Percentiles rank a stretch among this genome's conserved stretches.
phyloP scores from a whole-genome alignment of 2,329 filamentous ascomycete genomes.

The Trichophyton schoenleinii region DNA sequence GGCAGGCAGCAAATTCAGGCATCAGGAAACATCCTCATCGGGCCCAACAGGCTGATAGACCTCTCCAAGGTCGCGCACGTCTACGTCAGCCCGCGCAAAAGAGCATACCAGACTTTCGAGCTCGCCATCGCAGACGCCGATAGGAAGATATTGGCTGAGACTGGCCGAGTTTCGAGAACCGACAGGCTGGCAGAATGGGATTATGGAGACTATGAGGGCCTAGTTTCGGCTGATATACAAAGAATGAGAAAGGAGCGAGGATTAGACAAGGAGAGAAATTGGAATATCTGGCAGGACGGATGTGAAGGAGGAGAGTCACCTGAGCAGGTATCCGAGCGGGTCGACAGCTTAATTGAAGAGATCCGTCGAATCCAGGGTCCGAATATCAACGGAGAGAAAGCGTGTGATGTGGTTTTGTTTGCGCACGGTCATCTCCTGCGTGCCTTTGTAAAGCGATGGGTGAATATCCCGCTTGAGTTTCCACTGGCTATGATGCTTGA shows the following conservation, averaged over 20 bases:
- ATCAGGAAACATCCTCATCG: slow-evolving; percentile 38
- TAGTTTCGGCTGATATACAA: slow-evolving; percentile 41
- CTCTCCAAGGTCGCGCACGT: slow-evolving; percentile 36
- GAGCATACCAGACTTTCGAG: slow-evolving; percentile 40
- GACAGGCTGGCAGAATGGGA: slow-evolving; percentile 48
- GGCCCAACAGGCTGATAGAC: slow-evolving; percentile 40
- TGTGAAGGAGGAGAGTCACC: slow-evolving; percentile 43
- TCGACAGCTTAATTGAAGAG: slow-evolving; percentile 32
- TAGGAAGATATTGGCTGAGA: slow-evolving; percentile 14
- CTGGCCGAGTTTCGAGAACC: slow-evolving; percentile 35
- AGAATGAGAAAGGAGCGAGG: slow-evolving; percentile 35
- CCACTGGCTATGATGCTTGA: slow-evolving; percentile 32
- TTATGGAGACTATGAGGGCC: slow-evolving; percentile 51
- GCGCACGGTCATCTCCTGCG: slow-evolving; percentile 37
- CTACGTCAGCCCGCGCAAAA: slow-evolving; percentile 39
- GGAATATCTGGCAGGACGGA: slow-evolving; percentile 43
- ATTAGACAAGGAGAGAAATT: slow-evolving; percentile 31
- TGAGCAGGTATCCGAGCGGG: slow-evolving; percentile 28
- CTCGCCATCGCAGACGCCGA: slow-evolving; percentile 28
- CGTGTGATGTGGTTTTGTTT: slow-evolving; percentile 29
- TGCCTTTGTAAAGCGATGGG: slow-evolving; percentile 37
- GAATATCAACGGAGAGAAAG: slow-evolving; percentile 29
- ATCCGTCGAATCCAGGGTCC: slow-evolving; percentile 31
- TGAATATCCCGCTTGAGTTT: slow-evolving; percentile 31
- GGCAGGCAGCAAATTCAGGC: slow-evolving; percentile 36